Base-by-base conservation (phyloP, 2,329 filamentous ascomycete species). In the Ophiosphaerella narmari region DNA sequence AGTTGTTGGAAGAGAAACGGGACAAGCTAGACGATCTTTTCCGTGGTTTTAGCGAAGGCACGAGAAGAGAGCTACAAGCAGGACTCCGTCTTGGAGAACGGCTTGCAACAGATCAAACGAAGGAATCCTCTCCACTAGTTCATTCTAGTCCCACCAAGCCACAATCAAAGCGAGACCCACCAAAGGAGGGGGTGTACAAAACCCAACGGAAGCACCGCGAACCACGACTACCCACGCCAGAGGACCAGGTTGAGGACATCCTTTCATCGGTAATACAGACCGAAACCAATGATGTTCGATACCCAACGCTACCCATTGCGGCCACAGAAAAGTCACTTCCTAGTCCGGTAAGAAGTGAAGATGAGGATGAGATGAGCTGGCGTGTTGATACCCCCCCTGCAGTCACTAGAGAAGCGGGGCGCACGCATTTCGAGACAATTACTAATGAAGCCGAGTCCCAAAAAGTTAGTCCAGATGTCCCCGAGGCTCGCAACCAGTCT, bases 71-170 rank as follows among this genome's bases (percentile, higher is more conserved):
- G 37, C 56, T 75, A 11, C 73, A 70, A 36, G 68, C 72, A 42
- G 70, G 71, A 29, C 59, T 75, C 29, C 66, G 69, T 33, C 63
- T 74, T 29, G 74, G 74, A 23, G 68, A 75, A 47, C 70, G 72
- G 39, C 59, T 76, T 40, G 71, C 71, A 18, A 59, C 67, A 29
- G 52, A 41, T 11, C 55, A 66, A 23, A 50, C 39, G 32, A 53
- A 51, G 12, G 52, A 52, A 38, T 47, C 57, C 9, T 52, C 58
- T 14, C 54, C 58, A 7, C 59, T 56, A 21, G 50, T 52, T 21
- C 37, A 48, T 2, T 61, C 63, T 3, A 64, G 56, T 24, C 55
- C 60, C 6, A 59, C 41, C 44, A 65, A 60, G 54, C 14, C 46
- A 11, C 46, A 45, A n/a, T 31, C 41, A 38, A 31, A 55, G 2